These are phyloP conservation scores for Neurospora tetraspora DNA, from an alignment of 495 filamentous ascomycete species.

Conservation along the genomic window DNA sequence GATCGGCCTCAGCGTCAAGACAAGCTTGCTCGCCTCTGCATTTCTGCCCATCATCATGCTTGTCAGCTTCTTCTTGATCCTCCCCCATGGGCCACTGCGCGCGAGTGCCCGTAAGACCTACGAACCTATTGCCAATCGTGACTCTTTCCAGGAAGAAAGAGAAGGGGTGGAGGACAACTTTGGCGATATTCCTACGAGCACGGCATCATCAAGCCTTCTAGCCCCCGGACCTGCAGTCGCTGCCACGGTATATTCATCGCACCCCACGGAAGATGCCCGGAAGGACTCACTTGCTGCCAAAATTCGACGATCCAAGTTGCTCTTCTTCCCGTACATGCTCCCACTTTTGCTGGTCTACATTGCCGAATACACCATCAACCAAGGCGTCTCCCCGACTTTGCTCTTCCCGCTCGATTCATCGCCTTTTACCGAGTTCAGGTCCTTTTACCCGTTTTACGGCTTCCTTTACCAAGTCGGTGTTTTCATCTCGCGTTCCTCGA, in stretches of 20 bases:
- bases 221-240: conserved; percentile 21
- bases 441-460: conserved; percentile 84
- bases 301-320: conserved; percentile 28
- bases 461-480: conserved; percentile 91
- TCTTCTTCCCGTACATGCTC: conserved; percentile 62
- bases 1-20: conserved; percentile 57
- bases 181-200: conserved; percentile 19
- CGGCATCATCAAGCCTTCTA: conserved; percentile 28
- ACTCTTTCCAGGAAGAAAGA: conserved; percentile 24
- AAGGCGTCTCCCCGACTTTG: conserved; percentile 79
- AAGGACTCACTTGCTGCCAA: conserved; percentile 34
- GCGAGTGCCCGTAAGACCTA: conserved; percentile 29
- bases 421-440: conserved; percentile 71
- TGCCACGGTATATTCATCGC: conserved; percentile 14
- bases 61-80: conserved; percentile 68
- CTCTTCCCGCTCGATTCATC: conserved; percentile 69
- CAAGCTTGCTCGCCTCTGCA: conserved; percentile 64
- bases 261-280: conserved; percentile 7
- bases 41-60: conserved; percentile 76
- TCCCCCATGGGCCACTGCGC: conserved; percentile 54
- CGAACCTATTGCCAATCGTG: conserved; percentile 22
- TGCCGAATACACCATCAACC: conserved; percentile 94
- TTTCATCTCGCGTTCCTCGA: conserved; percentile 85
- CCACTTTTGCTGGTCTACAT: conserved; percentile 87
- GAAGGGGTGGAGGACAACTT: conserved; percentile 22